A percentile compares a stretch with the other conserved stretches of the same genome.
These are phyloP conservation scores for Plasmodium cynomolgi DNA, from an alignment of 169 alveolate species.

Conservation along the genomic window DNA sequence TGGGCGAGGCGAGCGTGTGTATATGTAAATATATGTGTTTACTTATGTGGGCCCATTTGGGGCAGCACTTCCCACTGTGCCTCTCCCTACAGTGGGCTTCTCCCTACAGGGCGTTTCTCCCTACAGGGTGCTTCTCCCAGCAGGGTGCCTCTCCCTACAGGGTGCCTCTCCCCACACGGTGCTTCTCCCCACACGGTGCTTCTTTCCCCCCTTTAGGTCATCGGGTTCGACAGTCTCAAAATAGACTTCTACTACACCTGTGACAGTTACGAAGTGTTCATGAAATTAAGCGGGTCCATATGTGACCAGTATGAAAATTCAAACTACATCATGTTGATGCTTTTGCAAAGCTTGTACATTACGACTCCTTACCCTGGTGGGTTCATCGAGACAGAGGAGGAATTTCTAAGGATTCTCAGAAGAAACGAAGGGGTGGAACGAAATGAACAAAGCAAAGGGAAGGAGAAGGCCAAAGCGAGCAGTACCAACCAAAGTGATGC, in stretches of 20 bases:
- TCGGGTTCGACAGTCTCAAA: conserved; percentile 46
- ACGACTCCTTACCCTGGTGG: conserved; percentile 75
- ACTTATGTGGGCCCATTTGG: background rate
- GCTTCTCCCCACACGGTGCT: background rate
- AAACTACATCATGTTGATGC: conserved; percentile 54
- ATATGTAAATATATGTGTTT: background rate
- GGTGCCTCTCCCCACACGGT: too few species aligned
- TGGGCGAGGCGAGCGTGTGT: background rate
- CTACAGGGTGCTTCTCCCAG: too few species aligned
- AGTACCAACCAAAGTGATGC: background rate
- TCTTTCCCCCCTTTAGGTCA: background rate
- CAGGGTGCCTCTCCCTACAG: background rate
- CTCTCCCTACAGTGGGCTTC: too few species aligned
- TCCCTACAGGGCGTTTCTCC: background rate
- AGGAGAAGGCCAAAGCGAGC: background rate
- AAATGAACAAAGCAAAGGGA: background rate
- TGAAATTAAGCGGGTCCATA: conserved; percentile 60
- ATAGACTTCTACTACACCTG: conserved; percentile 69
- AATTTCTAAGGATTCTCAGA: conserved; percentile 26
- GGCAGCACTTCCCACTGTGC: too few species aligned
- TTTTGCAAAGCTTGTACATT: conserved; percentile 54
- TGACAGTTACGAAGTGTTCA: conserved; percentile 53
- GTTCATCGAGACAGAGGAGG: conserved; percentile 59
- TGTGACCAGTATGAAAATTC: conserved; percentile 68
- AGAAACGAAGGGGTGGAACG: conserved; percentile 5